Evolutionary conservation across 2,329 filamentous ascomycete species (phyloP), one percentile per base, ranked within the genome.

Genomic region (Monosporascus sp.): DNA sequence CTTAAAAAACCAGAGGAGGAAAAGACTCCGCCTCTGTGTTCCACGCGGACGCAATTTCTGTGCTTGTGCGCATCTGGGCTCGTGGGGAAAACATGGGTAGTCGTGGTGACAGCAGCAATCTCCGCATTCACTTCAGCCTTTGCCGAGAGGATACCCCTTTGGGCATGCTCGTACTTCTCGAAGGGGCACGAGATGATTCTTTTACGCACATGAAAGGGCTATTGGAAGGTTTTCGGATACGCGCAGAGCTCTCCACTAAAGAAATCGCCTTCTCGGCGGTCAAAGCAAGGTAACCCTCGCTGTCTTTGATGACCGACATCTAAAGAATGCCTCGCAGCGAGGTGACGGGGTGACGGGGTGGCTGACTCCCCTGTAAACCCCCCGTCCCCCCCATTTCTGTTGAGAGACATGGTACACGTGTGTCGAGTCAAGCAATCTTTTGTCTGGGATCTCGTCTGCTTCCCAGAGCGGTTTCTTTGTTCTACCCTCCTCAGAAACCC

Each of bases 381-480:
- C 55, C 55, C n/a, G n/a, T n/a, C 52, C 58, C 52, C 55, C 55
- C 55, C 52, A 58, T 58, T 58, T 54, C 55, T 52, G 57, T 57
- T 60, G 57, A 57, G 54, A 62, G 55, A 56, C 61, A 65, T 62
- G 62, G 61, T 72, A 74, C 75, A 79, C 74, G 73, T 79, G 75
- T 78, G 75, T 76, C 77, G 77, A 80, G 77, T 81, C 77, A 73
- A 74, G 70, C 66, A 70, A 72, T 68, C 63, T 67, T n/a, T 61
- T 65, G 63, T 62, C 65, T 64, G 56, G 65, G 63, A 65, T 67
- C 63, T 64, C 63, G 63, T 67, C 63, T 64, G 58, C 65, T 66
- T 57, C 59, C 60, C 61, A 58, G 57, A 61, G 59, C 61, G 56
- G 57, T 68, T 70, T 73, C 75, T 78, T 78, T 78, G 74, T 78